phyloP scores from a whole-genome alignment of 345 rosid species.

The Salix dunnii region DNA sequence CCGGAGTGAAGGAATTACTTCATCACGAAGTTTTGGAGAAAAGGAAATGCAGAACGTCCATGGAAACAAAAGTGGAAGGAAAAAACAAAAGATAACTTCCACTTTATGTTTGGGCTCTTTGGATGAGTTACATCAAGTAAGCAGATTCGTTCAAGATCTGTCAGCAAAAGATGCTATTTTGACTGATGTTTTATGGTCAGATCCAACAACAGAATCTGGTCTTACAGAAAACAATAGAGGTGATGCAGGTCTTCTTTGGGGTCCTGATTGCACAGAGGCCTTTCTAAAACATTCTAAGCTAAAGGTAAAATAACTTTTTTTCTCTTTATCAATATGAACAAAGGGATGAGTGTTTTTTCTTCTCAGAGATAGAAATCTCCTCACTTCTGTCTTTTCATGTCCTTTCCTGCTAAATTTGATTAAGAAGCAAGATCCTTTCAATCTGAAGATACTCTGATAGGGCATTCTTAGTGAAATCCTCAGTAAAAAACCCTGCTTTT shows the following conservation, averaged over 20 bases:
- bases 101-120: slow-evolving; percentile 33
- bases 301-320: slow-evolving; percentile 20
- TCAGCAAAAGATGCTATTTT: slow-evolving; percentile 28
- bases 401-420: no score
- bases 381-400: background rate
- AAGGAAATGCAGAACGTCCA: background rate
- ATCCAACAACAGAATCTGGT: slow-evolving; percentile 40
- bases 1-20: slow-evolving; percentile 23
- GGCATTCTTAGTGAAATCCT: no score
- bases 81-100: background rate
- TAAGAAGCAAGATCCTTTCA: no score
- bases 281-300: slow-evolving; percentile 36
- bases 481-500: no score
- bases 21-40: background rate
- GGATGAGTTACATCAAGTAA: slow-evolving; percentile 34
- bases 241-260: slow-evolving; percentile 39
- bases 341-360: background rate
- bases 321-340: background rate
- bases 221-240: slow-evolving; percentile 30
- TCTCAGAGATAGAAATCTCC: background rate
- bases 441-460: no score
- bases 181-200: slow-evolving; percentile 43
- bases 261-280: slow-evolving; percentile 40
- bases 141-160: slow-evolving; percentile 35
- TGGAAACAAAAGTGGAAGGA: slow-evolving; percentile 14